A percentile compares a stretch with the other conserved stretches of the same genome.
phyloP scores from a whole-genome alignment of 441 rosid species.

The Flueggea neowawraea region DNA sequence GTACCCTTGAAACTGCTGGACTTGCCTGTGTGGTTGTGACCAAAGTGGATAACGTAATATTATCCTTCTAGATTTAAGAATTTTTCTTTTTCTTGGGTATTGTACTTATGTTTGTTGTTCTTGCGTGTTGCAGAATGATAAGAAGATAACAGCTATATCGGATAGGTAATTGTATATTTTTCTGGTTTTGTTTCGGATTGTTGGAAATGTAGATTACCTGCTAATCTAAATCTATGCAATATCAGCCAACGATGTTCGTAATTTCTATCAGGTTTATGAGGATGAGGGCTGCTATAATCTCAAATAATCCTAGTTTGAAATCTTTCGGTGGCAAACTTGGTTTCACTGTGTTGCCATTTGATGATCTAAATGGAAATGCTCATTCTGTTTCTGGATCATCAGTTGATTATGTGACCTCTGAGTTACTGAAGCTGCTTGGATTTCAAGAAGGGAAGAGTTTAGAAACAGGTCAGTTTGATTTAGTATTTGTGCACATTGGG shows the following conservation, averaged over 20 bases:
- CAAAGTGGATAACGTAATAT: no score
- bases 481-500: constrained; percentile 62
- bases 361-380: constrained; percentile 29
- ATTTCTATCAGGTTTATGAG: constrained; percentile 65
- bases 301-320: constrained; percentile 37
- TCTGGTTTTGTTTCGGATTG: not conserved
- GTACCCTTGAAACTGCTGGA: no score
- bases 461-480: constrained; percentile 55
- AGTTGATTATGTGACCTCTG: constrained; percentile 26
- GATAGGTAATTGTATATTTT: constrained; percentile 44
- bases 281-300: constrained; percentile 69
- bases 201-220: not conserved
- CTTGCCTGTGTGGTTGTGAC: no score
- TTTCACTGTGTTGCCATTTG: constrained; percentile 36
- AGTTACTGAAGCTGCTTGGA: constrained; percentile 62
- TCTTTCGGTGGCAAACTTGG: constrained; percentile 59
- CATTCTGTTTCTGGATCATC: constrained; percentile 18
- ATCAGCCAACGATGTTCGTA: constrained; percentile 10
- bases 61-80: not conserved
- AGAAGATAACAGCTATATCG: constrained; percentile 34
- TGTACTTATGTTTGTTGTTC: constrained; percentile 6
- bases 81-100: constrained; percentile 3
- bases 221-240: not conserved
- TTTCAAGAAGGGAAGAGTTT: constrained; percentile 52
- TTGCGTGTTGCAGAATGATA: constrained; percentile 6